Conservation (phyloP, 345 rosid genomes). For the Melastoma malabathricum region DNA sequence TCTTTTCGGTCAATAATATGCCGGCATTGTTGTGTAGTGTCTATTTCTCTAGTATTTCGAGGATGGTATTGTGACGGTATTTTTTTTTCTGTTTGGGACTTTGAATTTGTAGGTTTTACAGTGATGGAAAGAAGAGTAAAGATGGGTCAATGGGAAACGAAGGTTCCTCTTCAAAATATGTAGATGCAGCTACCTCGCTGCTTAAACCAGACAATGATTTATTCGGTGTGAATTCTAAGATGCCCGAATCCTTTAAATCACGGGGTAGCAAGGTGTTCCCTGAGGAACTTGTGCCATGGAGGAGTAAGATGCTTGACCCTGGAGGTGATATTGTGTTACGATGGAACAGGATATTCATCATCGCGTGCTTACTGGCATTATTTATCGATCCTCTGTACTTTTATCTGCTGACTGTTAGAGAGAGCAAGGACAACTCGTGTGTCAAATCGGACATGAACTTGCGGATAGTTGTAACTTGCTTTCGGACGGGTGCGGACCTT, state of each 20-base stretch:
- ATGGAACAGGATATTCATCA: conserved; percentile 79
- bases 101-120: conserved; percentile 43
- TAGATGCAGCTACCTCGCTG: conserved; percentile 33
- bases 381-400: conserved; percentile 80
- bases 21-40: too few species aligned
- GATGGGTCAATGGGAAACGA: conserved; percentile 31
- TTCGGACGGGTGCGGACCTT: conserved; percentile 69
- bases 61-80: too few species aligned
- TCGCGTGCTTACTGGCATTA: conserved; percentile 68
- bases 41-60: too few species aligned
- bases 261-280: conserved; percentile 29
- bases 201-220: conserved; percentile 36
- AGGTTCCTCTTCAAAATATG: conserved; percentile 31
- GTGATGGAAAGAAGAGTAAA: conserved; percentile 38
- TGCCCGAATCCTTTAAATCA: conserved; percentile 25
- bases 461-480: conserved; percentile 52
- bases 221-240: conserved; percentile 30
- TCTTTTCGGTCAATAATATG: too few species aligned
- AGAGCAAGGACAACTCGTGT: conserved; percentile 23
- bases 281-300: conserved; percentile 37
- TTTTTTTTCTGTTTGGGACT: too few species aligned
- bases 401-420: conserved; percentile 55
- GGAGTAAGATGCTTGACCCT: conserved; percentile 68
- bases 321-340: conserved; percentile 65
- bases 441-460: conserved; percentile 50